Conservation (phyloP, 805 yeast genomes). For the Barnettozyma vustinii region DNA sequence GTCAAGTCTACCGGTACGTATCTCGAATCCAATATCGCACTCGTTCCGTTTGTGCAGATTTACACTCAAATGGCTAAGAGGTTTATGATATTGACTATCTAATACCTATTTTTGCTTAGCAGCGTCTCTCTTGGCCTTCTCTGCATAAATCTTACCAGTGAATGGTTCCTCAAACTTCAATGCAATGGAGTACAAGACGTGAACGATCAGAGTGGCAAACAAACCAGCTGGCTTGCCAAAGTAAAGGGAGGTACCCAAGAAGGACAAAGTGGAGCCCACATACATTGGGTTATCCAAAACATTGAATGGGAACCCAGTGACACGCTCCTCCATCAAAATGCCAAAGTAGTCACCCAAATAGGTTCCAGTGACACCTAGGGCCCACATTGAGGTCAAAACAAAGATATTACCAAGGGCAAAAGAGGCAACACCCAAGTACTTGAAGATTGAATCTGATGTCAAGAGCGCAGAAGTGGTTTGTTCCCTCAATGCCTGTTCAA, state of each 20-base stretch:
- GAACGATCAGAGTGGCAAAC: slow-evolving; percentile 64
- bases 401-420: slow-evolving; percentile 74
- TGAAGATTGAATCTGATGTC: slow-evolving; percentile 32
- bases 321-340: slow-evolving; percentile 84
- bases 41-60: background rate
- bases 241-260: slow-evolving; percentile 86
- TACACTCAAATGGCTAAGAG: background rate
- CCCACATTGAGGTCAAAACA: slow-evolving; percentile 83
- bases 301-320: slow-evolving; percentile 90
- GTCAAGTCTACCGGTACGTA: no score
- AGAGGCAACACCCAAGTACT: slow-evolving; percentile 45
- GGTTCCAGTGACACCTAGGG: slow-evolving; percentile 92
- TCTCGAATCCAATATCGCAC: no score
- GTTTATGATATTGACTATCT: background rate
- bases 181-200: slow-evolving; percentile 78
- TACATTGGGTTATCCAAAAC: slow-evolving; percentile 94
- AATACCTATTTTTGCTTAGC: slow-evolving; percentile 16
- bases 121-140: slow-evolving; percentile 43
- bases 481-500: slow-evolving; percentile 60
- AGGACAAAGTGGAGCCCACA: slow-evolving; percentile 83
- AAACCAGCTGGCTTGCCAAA: slow-evolving; percentile 90
- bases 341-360: slow-evolving; percentile 97
- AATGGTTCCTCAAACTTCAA: slow-evolving; percentile 92
- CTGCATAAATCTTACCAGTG: slow-evolving; percentile 86
- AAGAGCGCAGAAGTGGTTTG: slow-evolving; percentile 66